Conservation (phyloP, 805 yeast genomes). For the Suhomyces sp. region DNA sequence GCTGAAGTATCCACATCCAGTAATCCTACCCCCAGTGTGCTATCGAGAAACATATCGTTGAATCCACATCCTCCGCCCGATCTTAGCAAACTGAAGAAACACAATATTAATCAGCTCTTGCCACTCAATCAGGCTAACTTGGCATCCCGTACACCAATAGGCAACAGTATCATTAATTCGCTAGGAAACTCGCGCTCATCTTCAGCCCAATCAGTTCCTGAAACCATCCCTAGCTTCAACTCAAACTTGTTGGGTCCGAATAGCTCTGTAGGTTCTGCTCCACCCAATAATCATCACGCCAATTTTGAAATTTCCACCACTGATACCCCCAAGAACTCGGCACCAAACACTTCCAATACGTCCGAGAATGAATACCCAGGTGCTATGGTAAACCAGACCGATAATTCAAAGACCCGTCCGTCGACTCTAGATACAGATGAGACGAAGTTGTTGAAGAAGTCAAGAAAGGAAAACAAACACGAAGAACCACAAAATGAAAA, state of each 20-base stretch:
- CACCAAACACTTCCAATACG: not conserved
- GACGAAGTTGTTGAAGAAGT: not conserved
- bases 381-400: not conserved
- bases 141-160: not conserved
- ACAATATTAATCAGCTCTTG: not conserved
- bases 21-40: not conserved
- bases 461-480: not conserved
- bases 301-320: not conserved
- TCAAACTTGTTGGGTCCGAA: not conserved
- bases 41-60: not conserved
- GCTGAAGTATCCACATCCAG: not conserved
- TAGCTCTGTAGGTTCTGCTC: not conserved
- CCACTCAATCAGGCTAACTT: conserved; percentile 1
- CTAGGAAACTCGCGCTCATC: not conserved
- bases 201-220: not conserved
- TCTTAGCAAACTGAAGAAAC: not conserved
- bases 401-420: not conserved
- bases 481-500: not conserved
- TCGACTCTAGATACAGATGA: not conserved
- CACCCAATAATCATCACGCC: not conserved
- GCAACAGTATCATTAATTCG: not conserved
- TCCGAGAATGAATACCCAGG: not conserved
- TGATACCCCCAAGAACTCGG: not conserved
- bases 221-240: not conserved
- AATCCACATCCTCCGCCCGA: conserved; percentile 2